These are phyloP conservation scores for Amanita inopinata DNA, from an alignment of 768 basidiomycete species.

Conservation along the genomic window DNA sequence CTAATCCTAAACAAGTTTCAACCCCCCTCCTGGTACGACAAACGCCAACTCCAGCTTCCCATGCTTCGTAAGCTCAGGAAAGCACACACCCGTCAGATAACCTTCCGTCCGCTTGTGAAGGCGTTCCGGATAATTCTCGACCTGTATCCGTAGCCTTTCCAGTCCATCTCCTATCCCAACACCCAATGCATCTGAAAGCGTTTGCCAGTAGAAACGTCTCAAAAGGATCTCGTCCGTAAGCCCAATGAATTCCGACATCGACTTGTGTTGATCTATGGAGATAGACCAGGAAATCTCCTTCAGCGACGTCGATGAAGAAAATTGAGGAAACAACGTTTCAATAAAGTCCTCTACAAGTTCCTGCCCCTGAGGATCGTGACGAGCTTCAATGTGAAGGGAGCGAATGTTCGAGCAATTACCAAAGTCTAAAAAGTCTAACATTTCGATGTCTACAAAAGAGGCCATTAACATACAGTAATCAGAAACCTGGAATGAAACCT, in stretches of 20 bases:
- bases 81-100: not conserved
- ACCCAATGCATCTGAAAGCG: slow-evolving; percentile 17
- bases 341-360: slow-evolving; percentile 15
- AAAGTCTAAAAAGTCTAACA: slow-evolving; percentile 15
- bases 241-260: slow-evolving; percentile 18
- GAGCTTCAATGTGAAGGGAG: slow-evolving; percentile 19
- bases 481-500: not conserved
- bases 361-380: slow-evolving; percentile 13
- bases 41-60: slow-evolving; percentile 1
- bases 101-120: slow-evolving; percentile 12
- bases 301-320: slow-evolving; percentile 14
- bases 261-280: slow-evolving; percentile 14
- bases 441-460: slow-evolving; percentile 12
- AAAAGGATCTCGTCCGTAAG: slow-evolving; percentile 19
- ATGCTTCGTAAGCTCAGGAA: not conserved
- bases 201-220: slow-evolving; percentile 20
- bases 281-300: slow-evolving; percentile 17
- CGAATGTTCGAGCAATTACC: slow-evolving; percentile 14
- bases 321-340: slow-evolving; percentile 15
- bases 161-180: slow-evolving; percentile 9
- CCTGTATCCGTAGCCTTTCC: slow-evolving; percentile 10
- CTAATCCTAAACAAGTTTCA: no score
- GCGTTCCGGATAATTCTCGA: slow-evolving; percentile 13
- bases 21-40: not conserved
- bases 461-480: not conserved